phyloP scores from a whole-genome alignment of 768 basidiomycete species.

The Candolleomyces eurysporus region DNA sequence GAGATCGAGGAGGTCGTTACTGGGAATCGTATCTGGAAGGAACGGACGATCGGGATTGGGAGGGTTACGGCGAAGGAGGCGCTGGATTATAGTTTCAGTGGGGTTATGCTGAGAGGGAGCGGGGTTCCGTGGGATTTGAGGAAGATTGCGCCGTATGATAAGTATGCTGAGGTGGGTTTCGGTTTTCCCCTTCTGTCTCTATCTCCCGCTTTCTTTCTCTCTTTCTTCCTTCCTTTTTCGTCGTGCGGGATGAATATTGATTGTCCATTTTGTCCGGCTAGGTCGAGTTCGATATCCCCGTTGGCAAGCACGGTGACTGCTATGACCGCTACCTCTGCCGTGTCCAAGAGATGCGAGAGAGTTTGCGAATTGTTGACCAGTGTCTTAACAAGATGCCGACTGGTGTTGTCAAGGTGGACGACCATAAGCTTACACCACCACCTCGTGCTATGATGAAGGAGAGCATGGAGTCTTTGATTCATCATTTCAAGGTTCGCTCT shows the following conservation, averaged over 20 bases:
- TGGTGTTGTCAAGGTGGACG: conserved; percentile 91
- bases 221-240: no score
- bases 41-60: conserved; percentile 88
- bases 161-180: conserved; percentile 78
- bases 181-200: background rate
- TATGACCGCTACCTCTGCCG: conserved; percentile 97
- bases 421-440: conserved; percentile 95
- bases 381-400: conserved; percentile 97
- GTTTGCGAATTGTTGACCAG: conserved; percentile 85
- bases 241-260: no score
- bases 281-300: conserved; percentile 98
- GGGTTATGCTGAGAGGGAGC: conserved; percentile 94
- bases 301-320: conserved; percentile 96
- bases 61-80: conserved; percentile 91
- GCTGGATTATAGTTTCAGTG: conserved; percentile 88
- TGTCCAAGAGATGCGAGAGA: conserved; percentile 98
- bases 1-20: conserved; percentile 98
- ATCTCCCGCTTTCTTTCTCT: conserved; percentile 5
- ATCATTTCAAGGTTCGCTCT: conserved; percentile 86
- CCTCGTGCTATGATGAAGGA: conserved; percentile 99
- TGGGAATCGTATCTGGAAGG: conserved; percentile 98
- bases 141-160: conserved; percentile 92
- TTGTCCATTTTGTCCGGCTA: conserved; percentile 20
- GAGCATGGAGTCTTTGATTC: conserved; percentile 96
- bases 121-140: conserved; percentile 94